Conservation (phyloP, 2,329 filamentous ascomycete species). For the Neofusicoccum ribis region DNA sequence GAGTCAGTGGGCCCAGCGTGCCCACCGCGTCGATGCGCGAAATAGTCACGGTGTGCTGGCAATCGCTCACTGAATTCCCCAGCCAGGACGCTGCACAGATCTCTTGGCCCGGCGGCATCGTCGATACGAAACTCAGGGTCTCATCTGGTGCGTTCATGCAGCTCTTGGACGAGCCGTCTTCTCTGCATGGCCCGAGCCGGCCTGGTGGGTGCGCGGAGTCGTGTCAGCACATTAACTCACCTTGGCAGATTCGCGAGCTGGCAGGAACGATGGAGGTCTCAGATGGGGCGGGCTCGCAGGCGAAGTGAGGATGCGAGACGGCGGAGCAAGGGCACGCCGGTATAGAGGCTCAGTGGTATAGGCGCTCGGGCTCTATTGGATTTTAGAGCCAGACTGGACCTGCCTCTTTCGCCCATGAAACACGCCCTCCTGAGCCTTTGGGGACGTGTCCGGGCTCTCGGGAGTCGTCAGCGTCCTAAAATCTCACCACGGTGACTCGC, state of each 20-base stretch:
- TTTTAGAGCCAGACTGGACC: background rate
- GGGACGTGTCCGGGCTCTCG: background rate
- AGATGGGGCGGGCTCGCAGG: background rate
- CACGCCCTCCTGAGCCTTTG: background rate
- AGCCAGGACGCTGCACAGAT: background rate
- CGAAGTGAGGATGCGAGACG: background rate
- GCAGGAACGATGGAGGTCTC: background rate
- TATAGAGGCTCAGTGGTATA: constrained; percentile 1
- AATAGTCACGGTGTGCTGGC: too few species aligned
- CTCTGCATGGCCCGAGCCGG: background rate
- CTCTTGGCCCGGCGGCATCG: background rate
- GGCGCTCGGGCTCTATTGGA: constrained; percentile 8
- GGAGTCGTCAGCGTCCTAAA: background rate
- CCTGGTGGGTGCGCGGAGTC: background rate
- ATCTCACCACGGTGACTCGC: background rate
- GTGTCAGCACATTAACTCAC: background rate
- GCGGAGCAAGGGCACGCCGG: background rate
- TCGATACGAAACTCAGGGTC: background rate
- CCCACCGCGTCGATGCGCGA: too few species aligned
- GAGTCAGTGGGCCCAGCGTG: too few species aligned
- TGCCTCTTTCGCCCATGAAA: background rate
- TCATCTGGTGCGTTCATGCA: background rate
- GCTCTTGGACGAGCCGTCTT: background rate
- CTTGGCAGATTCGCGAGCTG: constrained; percentile 1
- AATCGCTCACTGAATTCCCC: too few species aligned